Percentiles rank a stretch among this genome's conserved stretches.
These are phyloP conservation scores for Hypoxylon fragiforme DNA, from an alignment of 495 filamentous ascomycete genomes.

Conservation along the genomic window DNA sequence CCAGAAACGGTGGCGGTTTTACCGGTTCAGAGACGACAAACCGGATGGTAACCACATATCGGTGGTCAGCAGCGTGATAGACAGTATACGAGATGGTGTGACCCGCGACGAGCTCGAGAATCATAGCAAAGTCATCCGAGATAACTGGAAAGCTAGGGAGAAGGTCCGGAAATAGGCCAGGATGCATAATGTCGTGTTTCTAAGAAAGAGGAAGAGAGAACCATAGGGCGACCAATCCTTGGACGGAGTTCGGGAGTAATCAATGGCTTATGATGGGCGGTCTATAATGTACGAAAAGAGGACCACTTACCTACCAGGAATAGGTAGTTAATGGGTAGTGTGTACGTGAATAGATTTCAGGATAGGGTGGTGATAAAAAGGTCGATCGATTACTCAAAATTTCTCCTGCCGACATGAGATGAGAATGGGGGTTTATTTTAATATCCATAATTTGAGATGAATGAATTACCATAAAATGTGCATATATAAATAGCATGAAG, in stretches of 20 bases:
- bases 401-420: too few relatives aligned
- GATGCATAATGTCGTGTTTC: too few relatives aligned
- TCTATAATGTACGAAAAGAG: background rate
- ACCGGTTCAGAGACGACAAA: conserved; percentile 90
- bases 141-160: conserved; percentile 67
- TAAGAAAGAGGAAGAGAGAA: background rate
- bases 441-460: too few relatives aligned
- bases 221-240: background rate
- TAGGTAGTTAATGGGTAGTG: too few relatives aligned
- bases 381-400: too few relatives aligned
- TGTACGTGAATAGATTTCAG: too few relatives aligned
- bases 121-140: conserved; percentile 65
- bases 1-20: conserved; percentile 75
- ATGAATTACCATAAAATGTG: too few relatives aligned
- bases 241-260: background rate
- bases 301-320: too few relatives aligned
- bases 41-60: conserved; percentile 80
- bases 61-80: conserved; percentile 71
- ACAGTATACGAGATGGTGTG: conserved; percentile 75
- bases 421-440: too few relatives aligned
- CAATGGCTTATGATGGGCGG: background rate
- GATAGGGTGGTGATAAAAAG: too few relatives aligned
- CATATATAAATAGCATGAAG: too few relatives aligned
- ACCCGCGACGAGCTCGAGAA: conserved; percentile 57
- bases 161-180: conserved; percentile 27